Evolutionary conservation across 768 basidiomycete species (phyloP), one percentile per base, ranked within the genome.

Genomic region (Mycena metata): DNA sequence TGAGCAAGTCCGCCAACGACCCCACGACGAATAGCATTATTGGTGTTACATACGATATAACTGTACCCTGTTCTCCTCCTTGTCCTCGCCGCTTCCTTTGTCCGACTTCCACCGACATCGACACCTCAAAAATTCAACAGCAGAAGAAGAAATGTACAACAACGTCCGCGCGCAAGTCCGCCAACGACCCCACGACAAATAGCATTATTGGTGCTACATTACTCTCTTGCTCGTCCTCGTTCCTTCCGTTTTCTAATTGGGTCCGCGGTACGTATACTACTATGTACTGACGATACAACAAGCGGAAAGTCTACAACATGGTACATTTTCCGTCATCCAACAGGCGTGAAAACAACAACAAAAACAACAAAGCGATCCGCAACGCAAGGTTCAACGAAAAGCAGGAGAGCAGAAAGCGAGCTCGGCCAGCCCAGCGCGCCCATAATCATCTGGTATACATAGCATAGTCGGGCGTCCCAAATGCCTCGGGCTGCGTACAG

Each of bases 361-460:
- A 57, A 54, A 46, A 45, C 45, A 64, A 47, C 2, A 21, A 30
- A 24, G n/a, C n/a, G 19, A 33, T n/a, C 17, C 50, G 39, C 33
- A 43, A 19, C 12, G 45, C 36, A 26, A n/a, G 13, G 39, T 39
- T 15, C 11, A 3, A 10, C 39, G 4, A 39, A 10, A 15, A 39
- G 7, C 36, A 36, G 36, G 12, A 36, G 36, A 36, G 7, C 39
- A 5, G 0, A 58, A 4, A 30, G 30, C 30, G 30, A 30, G 30
- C 30, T 30, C 30, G 30, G 30, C 30, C 30, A 30, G 30, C 30
- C n/a, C 6, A 30, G 30, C 30, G 30, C 30, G 56, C 42, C 11
- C 26, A 35, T n/a, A n/a, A n/a, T 69, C 54, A 70, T 24, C 64
- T 39, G 36, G 64, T 24, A 33, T 66, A 70, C 60, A 70, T 63